Base-by-base conservation (phyloP, 2,329 filamentous ascomycete genomes). In the Hymenoscyphus occultus region DNA sequence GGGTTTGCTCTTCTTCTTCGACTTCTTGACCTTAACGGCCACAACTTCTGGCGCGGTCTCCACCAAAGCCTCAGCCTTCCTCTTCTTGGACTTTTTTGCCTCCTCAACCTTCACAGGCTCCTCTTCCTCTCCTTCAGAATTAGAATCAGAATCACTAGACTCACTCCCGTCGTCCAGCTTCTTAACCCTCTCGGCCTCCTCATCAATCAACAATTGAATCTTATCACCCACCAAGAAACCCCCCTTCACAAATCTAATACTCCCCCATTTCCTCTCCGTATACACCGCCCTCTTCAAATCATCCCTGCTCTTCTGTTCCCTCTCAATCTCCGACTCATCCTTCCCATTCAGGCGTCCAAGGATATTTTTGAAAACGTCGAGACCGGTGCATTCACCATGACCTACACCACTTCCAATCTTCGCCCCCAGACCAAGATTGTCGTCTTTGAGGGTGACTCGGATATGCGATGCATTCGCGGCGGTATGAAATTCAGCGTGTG, bases 291-390 rank as follows among this genome's bases (percentile, higher is more conserved):
- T 84, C 80, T 90, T 90, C 54, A 90, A 79, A 72, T 91, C 87
- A 64, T 90, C 84, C 70, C 88, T 82, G 58, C 84, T 83, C 72
- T 86, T 83, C 75, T 88, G 85, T 72, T 95, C 90, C 73, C 87
- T 84, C 76, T 90, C 84, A 42, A 95, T 80, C 59, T 87, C 84
- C n/a, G 81, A 85, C 59, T 94, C 89, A 28, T 85, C 88, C 77
- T 92, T 95, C 60, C 94, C 95, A 77, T 99, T 99, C 64, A 99
- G 79, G 62, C 95, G 84, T 28, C 94, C 93, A 22, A 99, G 81
- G 4, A 99, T 80, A 69, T 92, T 91, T 74, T 93, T 91, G 71
- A 98, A 92, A 19, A 89, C 90, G 74, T 93, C 91, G 45, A 98
- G 83, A 0, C 94, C 95, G 28, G 94, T 96, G 68, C 92, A 86